Percentiles rank a stretch among this genome's conserved stretches.
phyloP scores from a whole-genome alignment of 208 protist genomes.

The Leishmania mexicana region DNA sequence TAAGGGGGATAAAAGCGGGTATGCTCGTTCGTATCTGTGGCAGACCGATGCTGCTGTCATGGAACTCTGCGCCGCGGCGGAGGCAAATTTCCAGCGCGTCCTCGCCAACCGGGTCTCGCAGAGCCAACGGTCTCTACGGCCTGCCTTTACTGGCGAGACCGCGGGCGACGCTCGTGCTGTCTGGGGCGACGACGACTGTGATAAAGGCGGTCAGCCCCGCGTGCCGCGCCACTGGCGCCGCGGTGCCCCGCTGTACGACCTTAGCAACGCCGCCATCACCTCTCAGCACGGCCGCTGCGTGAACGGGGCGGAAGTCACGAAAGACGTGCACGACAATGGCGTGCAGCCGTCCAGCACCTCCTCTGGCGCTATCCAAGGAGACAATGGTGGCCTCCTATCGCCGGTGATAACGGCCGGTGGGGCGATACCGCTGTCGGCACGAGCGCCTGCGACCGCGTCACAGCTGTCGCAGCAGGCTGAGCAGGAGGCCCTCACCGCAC shows the following conservation, averaged over 20 bases:
- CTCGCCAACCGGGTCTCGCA: neutral
- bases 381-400: neutral
- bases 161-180: neutral
- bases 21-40: neutral
- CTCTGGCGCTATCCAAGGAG: neutral
- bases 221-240: neutral
- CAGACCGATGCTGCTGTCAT: neutral
- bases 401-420: constrained; percentile 4
- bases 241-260: constrained; percentile 27
- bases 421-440: neutral
- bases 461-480: neutral
- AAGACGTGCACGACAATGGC: neutral
- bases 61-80: constrained; percentile 8
- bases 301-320: neutral
- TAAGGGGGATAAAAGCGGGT: neutral
- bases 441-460: neutral
- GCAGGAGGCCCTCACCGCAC: neutral
- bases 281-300: neutral
- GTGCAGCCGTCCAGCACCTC: neutral
- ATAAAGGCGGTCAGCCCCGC: neutral
- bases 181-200: neutral
- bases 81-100: constrained; percentile 16
- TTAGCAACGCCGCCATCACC: constrained; percentile 24
- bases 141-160: neutral
- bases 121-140: neutral